phyloP scores from a whole-genome alignment of 2,329 filamentous ascomycete genomes.

The Fusarium euwallaceae region DNA sequence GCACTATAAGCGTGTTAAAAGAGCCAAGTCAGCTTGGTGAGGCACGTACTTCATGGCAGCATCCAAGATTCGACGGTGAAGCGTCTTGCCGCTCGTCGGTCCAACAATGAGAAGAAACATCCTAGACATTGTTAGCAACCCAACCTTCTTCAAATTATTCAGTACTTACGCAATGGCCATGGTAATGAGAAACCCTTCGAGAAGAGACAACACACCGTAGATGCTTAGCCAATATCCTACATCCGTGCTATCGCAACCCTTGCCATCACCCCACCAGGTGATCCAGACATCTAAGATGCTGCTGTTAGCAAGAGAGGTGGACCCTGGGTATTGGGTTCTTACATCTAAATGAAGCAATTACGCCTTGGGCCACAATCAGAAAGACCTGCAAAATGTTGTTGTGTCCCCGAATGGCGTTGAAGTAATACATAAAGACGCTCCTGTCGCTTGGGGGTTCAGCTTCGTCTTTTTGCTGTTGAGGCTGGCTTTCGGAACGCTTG shows the following conservation, averaged over 20 bases:
- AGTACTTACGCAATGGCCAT: conserved; percentile 45
- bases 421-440: conserved; percentile 49
- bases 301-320: neutral
- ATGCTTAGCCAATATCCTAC: conserved; percentile 49
- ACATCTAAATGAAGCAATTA: conserved; percentile 45
- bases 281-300: conserved; percentile 45
- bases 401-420: conserved; percentile 37
- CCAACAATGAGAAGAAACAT: conserved; percentile 44
- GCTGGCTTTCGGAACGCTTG: neutral
- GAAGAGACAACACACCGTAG: conserved; percentile 41
- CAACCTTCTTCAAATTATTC: accelerated
- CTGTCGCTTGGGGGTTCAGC: conserved; percentile 34
- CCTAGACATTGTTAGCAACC: conserved; percentile 32
- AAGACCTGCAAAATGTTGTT: conserved; percentile 36
- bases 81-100: conserved; percentile 42
- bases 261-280: conserved; percentile 50
- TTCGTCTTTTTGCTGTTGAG: conserved; percentile 4
- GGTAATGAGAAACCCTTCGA: conserved; percentile 43
- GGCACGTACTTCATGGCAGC: conserved; percentile 43
- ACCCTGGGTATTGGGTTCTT: conserved; percentile 7
- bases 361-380: conserved; percentile 32
- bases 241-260: conserved; percentile 41
- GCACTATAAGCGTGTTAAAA: conserved; percentile 26
- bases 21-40: too few relatives aligned
- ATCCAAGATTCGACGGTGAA: conserved; percentile 43